Base-by-base conservation (phyloP, 768 basidiomycete species). In the Mycena amicta region DNA sequence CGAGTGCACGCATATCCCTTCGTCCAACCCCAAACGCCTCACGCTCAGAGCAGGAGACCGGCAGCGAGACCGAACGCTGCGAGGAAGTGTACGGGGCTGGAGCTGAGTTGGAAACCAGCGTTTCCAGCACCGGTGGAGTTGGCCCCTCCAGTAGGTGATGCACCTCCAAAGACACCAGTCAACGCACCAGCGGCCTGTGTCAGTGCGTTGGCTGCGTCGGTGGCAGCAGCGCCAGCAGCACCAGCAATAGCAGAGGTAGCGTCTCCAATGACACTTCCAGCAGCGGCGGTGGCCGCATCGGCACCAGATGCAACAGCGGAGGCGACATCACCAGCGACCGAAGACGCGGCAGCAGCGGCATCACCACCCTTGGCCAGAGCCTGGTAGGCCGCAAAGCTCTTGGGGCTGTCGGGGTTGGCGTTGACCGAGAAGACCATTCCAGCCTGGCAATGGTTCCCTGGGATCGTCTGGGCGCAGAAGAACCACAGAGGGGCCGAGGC, bases 341-440 rank as follows among this genome's bases (percentile, higher is more conserved):
- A 40, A 27, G 51, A 45, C 4, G 45, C 30, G 57, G 66, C 67
- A 20, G 49, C 62, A 45, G 52, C 23, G 39, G 53, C 49, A 27
- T 60, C 43, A 46, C 41, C 54, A 50, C 27, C 45, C 55, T 30
- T 53, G 23, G 56, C 41, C 47, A 55, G 52, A 23, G 70, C 67
- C 62, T 80, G 76, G 80, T 81, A 87, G 23, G 70, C 71, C 1
- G 66, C 74, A 60, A 81, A 84, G 50, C 70, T 76, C 73, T 81
- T 83, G 22, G 71, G 67, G 4, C 41, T 22, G 37, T 27, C 29
- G 8, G 23, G 26, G 76, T 78, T 13, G 81, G 78, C 58, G 67
- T 86, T 85, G 28, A 86, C 70, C 23, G 84, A 80, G 70, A 87
- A 86, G 47, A 87, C 85, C 85, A 86, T 85, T 62, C 85, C 85